Evolutionary conservation across 768 basidiomycete species (phyloP).

Genomic region (Lactarius quietus): DNA sequence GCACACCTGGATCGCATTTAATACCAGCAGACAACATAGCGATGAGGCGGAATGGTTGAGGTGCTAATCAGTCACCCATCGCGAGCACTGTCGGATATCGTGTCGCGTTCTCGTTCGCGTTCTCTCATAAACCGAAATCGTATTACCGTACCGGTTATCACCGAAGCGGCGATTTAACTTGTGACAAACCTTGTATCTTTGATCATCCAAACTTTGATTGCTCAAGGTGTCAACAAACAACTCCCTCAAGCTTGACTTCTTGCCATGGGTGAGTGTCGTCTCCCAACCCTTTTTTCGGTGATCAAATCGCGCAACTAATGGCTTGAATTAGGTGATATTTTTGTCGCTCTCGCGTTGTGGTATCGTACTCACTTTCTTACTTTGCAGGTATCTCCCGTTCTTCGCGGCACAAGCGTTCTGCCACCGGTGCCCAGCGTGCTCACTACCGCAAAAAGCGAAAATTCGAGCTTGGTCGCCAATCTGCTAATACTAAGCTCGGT

Average conservation of each 20-base stretch:
- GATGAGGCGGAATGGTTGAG: not conserved
- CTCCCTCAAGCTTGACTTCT: constrained; percentile 68
- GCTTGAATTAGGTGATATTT: not conserved
- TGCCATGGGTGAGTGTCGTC: constrained; percentile 68
- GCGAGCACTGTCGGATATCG: not conserved
- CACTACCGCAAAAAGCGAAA: constrained; percentile 99
- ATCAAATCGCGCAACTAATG: not conserved
- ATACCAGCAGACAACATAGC: not conserved
- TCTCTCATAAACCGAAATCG: not conserved
- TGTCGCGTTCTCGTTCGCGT: not conserved
- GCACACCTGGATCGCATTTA: not conserved
- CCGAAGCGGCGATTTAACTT: constrained; percentile 19
- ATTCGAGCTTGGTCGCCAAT: constrained; percentile 98
- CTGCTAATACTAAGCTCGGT: constrained; percentile 96
- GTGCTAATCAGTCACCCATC: not conserved
- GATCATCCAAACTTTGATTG: constrained; percentile 28
- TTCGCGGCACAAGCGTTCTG: constrained; percentile 96
- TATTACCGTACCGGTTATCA: not conserved
- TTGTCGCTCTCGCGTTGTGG: not conserved
- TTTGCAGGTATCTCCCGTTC: constrained; percentile 90
- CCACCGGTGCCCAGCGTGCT: constrained; percentile 86
- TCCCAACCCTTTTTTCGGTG: constrained; percentile 16
- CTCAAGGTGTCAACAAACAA: constrained; percentile 26
- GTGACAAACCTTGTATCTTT: constrained; percentile 18
- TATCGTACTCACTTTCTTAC: not conserved